Evolutionary conservation across 345 rosid species (phyloP).

Genomic region (Moricandia arvensis): DNA sequence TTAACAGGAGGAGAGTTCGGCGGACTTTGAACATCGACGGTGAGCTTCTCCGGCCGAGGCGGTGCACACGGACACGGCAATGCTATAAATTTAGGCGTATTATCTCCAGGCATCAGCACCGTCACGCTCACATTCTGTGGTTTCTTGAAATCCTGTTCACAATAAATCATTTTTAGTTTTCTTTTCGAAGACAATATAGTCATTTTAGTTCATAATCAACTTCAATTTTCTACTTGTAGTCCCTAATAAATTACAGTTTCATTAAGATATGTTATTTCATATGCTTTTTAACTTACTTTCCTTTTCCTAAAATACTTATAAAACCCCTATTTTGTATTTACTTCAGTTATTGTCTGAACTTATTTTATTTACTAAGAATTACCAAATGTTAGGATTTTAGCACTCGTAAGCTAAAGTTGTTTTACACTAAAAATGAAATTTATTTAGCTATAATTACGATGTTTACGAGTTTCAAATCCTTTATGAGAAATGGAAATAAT

Average conservation of each 20-base stretch:
- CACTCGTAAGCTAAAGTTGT: too few species aligned
- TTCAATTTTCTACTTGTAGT: neutral
- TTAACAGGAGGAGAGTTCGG: constrained; percentile 42
- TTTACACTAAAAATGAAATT: too few species aligned
- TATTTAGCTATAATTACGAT: too few species aligned
- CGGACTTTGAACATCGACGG: constrained; percentile 43
- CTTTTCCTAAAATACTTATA: neutral
- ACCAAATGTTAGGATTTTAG: too few species aligned
- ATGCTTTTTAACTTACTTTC: neutral
- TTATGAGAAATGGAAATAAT: neutral
- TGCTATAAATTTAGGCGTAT: constrained; percentile 83
- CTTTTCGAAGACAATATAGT: too few species aligned
- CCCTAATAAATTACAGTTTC: neutral
- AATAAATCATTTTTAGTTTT: too few species aligned
- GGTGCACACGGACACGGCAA: constrained; percentile 91
- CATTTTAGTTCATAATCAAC: neutral
- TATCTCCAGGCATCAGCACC: constrained; percentile 91
- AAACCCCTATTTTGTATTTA: neutral
- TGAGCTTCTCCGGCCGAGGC: constrained; percentile 44
- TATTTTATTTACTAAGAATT: neutral
- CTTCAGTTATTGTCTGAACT: neutral
- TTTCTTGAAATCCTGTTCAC: constrained; percentile 54
- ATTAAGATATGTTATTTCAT: neutral
- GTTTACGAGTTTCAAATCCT: neutral
- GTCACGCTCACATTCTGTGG: constrained; percentile 57